Base-by-base conservation (phyloP, 257 asterid species). In the Plectranthus barbatus region DNA sequence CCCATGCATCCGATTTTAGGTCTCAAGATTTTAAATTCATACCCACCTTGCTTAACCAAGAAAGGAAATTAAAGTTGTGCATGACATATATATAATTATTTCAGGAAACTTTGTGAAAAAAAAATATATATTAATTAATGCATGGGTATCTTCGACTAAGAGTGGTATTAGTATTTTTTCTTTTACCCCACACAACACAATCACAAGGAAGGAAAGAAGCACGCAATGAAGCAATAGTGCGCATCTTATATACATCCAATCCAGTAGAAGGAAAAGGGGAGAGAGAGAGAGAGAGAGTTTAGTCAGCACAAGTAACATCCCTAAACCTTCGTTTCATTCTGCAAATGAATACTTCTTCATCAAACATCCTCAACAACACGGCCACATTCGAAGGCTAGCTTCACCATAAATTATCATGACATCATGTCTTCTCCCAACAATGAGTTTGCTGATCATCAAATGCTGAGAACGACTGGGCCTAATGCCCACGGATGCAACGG, bases 281-380 rank as follows among this genome's bases (percentile, higher is more conserved):
- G n/a, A n/a, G n/a, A n/a, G n/a, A n/a, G n/a, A n/a, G n/a, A n/a
- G n/a, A n/a, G n/a, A n/a, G n/a, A n/a, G n/a, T n/a, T n/a, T n/a
- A n/a, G n/a, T n/a, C n/a, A n/a, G n/a, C n/a, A 1, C 31, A 26
- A 5, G 5, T 26, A 41, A 31, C 39, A 58, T 64, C 67, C 7
- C 46, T 17, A 79, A 80, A 65, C 56, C 47, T 72, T 72, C 68
- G 64, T 72, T 60, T 34, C n/a, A n/a, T n/a, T n/a, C 37, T 55
- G 57, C 68, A 68, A 57, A 76, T 70, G 73, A 75, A 67, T 50
- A 57, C 76, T 9, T 39, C 45, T 1, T 39, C 45, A 4, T 18
- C 64, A 49, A 71, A 56, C 72, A 65, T 76, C 3, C 66, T 80
- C 48, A 74, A 56, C 78, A 81, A 79, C 72, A 70, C 80, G 34